Conservation (phyloP, 192 early-diverging fungal species). For the Entomortierella lignicola region DNA sequence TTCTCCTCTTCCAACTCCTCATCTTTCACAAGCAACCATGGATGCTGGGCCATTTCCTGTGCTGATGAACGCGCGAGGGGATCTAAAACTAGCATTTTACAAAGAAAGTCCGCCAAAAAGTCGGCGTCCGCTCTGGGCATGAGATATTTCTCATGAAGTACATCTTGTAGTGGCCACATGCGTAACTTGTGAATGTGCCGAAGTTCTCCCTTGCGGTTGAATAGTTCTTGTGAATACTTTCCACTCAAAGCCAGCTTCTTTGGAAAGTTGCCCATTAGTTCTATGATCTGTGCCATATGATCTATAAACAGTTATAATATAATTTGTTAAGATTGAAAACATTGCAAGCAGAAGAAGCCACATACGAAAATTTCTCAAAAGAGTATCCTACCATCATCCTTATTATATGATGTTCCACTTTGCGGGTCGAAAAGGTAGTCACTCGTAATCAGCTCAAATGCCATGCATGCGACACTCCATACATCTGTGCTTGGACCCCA, state of each 20-base stretch:
- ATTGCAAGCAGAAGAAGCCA: background rate
- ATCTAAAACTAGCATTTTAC: slow-evolving; percentile 82
- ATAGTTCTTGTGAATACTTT: slow-evolving; percentile 87
- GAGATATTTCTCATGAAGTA: slow-evolving; percentile 91
- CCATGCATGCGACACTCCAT: slow-evolving; percentile 95
- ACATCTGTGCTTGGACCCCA: slow-evolving; percentile 93
- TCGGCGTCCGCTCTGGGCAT: slow-evolving; percentile 78
- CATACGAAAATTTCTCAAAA: background rate
- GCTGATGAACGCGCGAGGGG: slow-evolving; percentile 68
- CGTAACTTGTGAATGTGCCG: slow-evolving; percentile 91
- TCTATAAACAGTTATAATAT: slow-evolving; percentile 61
- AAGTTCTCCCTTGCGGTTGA: slow-evolving; percentile 91
- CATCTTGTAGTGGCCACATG: slow-evolving; percentile 84
- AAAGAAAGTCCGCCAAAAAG: slow-evolving; percentile 84
- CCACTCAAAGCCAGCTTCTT: slow-evolving; percentile 85
- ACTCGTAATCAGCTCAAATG: slow-evolving; percentile 95
- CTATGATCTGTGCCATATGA: slow-evolving; percentile 98
- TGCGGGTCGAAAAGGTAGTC: slow-evolving; percentile 97
- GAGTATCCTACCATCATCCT: slow-evolving; percentile 82
- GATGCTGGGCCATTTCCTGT: slow-evolving; percentile 67
- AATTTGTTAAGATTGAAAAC: background rate
- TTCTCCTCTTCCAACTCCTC: background rate
- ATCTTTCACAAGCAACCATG: slow-evolving; percentile 62
- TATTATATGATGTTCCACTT: slow-evolving; percentile 82
- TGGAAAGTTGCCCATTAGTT: slow-evolving; percentile 89